Base-by-base conservation (phyloP, 2,329 filamentous ascomycete genomes). In the Phaeophleospora eucalypticola region DNA sequence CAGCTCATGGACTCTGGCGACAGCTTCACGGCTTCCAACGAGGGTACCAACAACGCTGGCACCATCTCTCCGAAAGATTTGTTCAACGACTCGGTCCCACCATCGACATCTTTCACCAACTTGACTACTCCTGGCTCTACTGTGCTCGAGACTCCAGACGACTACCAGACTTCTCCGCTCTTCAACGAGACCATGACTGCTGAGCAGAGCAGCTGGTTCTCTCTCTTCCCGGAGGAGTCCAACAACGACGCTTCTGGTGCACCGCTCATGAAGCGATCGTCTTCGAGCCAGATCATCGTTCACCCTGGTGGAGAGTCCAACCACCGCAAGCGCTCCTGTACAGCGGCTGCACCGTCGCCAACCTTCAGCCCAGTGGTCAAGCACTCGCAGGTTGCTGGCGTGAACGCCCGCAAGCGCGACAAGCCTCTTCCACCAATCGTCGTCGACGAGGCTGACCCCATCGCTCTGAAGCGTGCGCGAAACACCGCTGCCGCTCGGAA, bases 401-500 rank as follows among this genome's bases (percentile, higher is more conserved):
- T 94, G 45, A 68, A 68, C 58, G 72, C 85, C 60, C 85, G 87
- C 57, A 84, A 86, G 66, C 86, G 87, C 54, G 83, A 88, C 64
- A 91, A 90, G 77, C 83, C 86, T 53, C 74, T 95, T 45, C 84
- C 86, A 53, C 83, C 84, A 4, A 90, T 95, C 65, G 73, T 85
- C 51, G 80, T 89, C 32, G 87, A 96, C 58, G 80, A 83, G 1
- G 71, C 60, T 35, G 90, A 96, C 62, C 80, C 79, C 8, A 67
- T 86, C n/a, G 89, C 88, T 16, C 80, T 90, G 77, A 96, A 96
- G 82, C 87, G 91, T 67, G 90, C 89, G 41, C 86, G 89, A 58
- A 97, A 96, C 68, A 95, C 89, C 7, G 80, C 94, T 67, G 91
- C 91, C 15, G 91, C 91, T 60, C 89, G 91, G 57, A 95, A 95